A percentile compares a stretch with the other conserved stretches of the same genome.
Conservation (phyloP, 164 flowering plant species). For the Vitis amurensis region DNA sequence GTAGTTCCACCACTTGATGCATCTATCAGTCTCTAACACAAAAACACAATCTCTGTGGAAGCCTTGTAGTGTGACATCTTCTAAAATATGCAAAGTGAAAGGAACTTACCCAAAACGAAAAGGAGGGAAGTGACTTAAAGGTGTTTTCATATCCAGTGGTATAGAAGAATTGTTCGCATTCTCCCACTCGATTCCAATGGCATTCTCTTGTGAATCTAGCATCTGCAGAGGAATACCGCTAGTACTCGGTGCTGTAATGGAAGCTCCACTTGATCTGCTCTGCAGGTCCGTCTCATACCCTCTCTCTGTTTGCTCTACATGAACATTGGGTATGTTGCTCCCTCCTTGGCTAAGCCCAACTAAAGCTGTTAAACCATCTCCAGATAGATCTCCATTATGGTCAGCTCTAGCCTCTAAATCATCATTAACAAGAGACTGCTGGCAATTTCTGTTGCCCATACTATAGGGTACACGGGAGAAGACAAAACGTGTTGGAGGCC, state of each 20-base stretch:
- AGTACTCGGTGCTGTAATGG: conserved; percentile 45
- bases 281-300: conserved; percentile 52
- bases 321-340: conserved; percentile 33
- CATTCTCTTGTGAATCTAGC: conserved; percentile 60
- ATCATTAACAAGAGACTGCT: conserved; percentile 80
- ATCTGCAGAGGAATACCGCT: conserved; percentile 59
- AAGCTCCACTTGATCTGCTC: conserved; percentile 43
- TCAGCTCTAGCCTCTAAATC: conserved; percentile 80
- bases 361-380: conserved; percentile 93
- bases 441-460: conserved; percentile 75
- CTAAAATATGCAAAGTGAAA: conserved; percentile 6
- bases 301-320: conserved; percentile 61
- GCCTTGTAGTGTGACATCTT: background rate
- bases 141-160: conserved; percentile 89
- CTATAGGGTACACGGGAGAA: conserved; percentile 93
- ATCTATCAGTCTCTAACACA: background rate
- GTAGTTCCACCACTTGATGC: background rate
- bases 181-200: conserved; percentile 75
- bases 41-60: too few relatives aligned
- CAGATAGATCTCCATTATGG: conserved; percentile 68
- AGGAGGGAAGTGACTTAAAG: conserved; percentile 91
- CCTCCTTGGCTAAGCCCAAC: conserved; percentile 91
- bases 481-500: conserved; percentile 93
- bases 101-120: conserved; percentile 90
- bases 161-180: conserved; percentile 59